Percentiles rank a stretch among this genome's conserved stretches.
Conservation (phyloP, 441 rosid genomes). For the Manihot esculenta region DNA sequence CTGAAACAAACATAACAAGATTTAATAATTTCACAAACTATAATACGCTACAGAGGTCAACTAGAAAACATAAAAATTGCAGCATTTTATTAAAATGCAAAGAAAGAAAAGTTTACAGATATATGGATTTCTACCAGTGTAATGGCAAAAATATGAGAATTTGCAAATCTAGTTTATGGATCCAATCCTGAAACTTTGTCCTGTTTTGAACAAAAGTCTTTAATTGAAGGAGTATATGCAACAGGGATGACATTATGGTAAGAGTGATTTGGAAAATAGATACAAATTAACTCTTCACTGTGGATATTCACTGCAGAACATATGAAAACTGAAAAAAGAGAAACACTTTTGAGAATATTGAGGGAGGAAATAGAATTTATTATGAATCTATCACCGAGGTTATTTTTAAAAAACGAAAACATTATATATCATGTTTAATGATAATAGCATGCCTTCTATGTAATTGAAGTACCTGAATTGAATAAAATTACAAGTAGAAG, state of each 20-base stretch:
- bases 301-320: no score
- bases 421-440: neutral
- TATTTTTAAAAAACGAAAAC: no score
- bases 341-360: neutral
- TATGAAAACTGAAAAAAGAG: neutral
- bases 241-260: neutral
- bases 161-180: neutral
- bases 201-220: neutral
- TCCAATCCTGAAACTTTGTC: neutral
- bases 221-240: neutral
- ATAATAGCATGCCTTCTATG: neutral
- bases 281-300: neutral
- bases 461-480: neutral
- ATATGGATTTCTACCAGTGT: neutral
- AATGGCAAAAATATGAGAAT: neutral
- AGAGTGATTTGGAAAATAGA: neutral
- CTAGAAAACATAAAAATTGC: neutral
- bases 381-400: neutral
- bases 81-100: neutral
- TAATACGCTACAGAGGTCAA: conserved; percentile 3
- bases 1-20: conserved; percentile 37
- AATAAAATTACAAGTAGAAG: neutral
- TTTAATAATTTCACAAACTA: conserved; percentile 7
- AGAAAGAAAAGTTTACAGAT: neutral
- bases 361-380: neutral